Base-by-base conservation (phyloP, 768 basidiomycete genomes). In the Trametes sanguinea region DNA sequence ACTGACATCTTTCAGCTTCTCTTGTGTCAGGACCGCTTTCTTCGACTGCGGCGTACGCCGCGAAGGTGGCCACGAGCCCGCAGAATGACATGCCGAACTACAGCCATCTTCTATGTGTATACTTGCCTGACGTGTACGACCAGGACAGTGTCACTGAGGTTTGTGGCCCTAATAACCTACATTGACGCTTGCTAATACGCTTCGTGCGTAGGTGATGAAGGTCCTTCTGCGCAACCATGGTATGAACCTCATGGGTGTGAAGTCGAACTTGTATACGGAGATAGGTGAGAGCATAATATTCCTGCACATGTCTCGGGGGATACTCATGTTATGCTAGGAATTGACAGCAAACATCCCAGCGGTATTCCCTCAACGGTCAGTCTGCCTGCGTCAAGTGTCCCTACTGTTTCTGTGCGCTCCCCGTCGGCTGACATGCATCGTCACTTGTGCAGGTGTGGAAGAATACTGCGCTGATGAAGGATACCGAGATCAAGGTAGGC, bases 341-440 rank as follows among this genome's bases (percentile, higher is more conserved):
- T 92, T 58, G 87, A 90, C 65, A 90, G 88, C 73, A 92, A 92
- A 69, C 90, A 91, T 69, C 72, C 85, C 0, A 89, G 88, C 69
- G 87, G 89, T 7, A 80, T 92, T 53, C 82, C 80, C 43, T 86
- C 89, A 27, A 90, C 89, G 62, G 89, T 88, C 60, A 48, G 80
- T 71, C 13, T 29, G 8, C 27, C 47, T 29, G 11, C 5, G 50
- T n/a, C 29, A 10, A 32, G 60, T 17, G 56, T 51, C 62, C 22
- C 22, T 22, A 22, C 22, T 22, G 22, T 22, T 22, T 22, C n/a
- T 22, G 22, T 22, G 22, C 22, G 22, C 22, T 22, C 22, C 22
- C 22, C 22, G 22, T 22, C 22, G 22, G 22, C 22, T 53, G 44
- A 64, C 46, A 22, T 44, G n/a, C 11, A 22, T 40, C 27, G 17